A percentile compares a stretch with the other conserved stretches of the same genome.
These are phyloP conservation scores for Penicillium sp. DNA, from an alignment of 2,329 filamentous ascomycete genomes.

Conservation along the genomic window DNA sequence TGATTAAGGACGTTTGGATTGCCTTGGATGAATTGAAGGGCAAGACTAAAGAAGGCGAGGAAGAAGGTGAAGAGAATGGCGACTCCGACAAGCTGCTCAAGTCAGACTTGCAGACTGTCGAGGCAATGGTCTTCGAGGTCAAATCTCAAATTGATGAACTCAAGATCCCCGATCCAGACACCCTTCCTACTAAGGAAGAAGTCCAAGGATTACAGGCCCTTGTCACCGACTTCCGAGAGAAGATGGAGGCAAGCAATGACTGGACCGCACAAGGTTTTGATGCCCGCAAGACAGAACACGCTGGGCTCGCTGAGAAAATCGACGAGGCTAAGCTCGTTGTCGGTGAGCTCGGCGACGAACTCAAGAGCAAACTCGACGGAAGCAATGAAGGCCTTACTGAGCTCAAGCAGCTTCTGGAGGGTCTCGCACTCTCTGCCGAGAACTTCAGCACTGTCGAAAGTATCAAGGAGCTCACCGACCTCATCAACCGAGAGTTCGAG, in stretches of 20 bases:
- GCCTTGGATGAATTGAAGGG: conserved; percentile 72
- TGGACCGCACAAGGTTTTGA: conserved; percentile 79
- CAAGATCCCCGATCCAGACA: conserved; percentile 70
- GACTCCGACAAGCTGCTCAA: conserved; percentile 70
- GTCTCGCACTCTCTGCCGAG: conserved; percentile 65
- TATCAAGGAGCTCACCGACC: conserved; percentile 72
- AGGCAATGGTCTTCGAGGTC: conserved; percentile 81
- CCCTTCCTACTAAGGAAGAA: conserved; percentile 76
- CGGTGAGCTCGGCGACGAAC: conserved; percentile 74
- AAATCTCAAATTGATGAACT: conserved; percentile 78
- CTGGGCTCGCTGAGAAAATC: conserved; percentile 76
- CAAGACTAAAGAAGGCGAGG: conserved; percentile 44
- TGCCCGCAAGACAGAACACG: conserved; percentile 81
- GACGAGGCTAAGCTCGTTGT: conserved; percentile 77
- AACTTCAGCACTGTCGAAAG: conserved; percentile 58
- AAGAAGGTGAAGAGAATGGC: conserved; percentile 41
- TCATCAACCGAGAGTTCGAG: conserved; percentile 85
- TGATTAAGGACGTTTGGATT: conserved; percentile 76
- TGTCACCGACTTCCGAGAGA: conserved; percentile 70
- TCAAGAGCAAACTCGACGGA: conserved; percentile 77
- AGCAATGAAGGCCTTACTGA: conserved; percentile 68
- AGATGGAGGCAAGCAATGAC: conserved; percentile 68
- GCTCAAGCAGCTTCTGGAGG: conserved; percentile 65
- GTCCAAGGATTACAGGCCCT: conserved; percentile 70
- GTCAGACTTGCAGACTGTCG: conserved; percentile 79